Conservation (phyloP, 441 rosid genomes). For the Melastoma candidum region DNA sequence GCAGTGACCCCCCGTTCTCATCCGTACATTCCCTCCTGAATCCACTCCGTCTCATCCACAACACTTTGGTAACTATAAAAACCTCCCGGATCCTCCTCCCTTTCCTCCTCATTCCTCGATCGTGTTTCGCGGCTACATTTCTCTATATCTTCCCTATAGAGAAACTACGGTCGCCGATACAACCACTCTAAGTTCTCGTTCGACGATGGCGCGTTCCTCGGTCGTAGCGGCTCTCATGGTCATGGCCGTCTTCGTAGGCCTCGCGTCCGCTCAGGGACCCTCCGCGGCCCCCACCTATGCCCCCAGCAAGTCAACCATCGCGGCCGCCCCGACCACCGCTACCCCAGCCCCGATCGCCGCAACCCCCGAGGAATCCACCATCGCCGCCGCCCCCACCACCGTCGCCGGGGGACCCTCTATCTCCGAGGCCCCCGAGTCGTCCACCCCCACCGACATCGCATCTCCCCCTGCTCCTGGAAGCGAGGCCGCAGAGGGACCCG, state of each 20-base stretch:
- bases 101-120: no score
- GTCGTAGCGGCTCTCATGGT: background rate
- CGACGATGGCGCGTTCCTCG: background rate
- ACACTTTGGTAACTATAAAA: no score
- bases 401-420: no score
- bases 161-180: no score
- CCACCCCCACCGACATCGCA: background rate
- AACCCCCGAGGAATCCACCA: background rate
- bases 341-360: background rate
- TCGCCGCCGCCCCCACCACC: background rate
- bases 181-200: no score
- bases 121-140: no score
- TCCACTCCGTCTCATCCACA: no score
- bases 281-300: background rate
- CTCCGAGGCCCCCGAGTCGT: conserved; percentile 3
- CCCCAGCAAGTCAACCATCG: background rate
- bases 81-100: no score
- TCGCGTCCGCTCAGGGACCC: conserved; percentile 3
- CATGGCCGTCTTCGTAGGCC: background rate
- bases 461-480: conserved; percentile 7
- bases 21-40: no score
- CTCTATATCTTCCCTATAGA: no score
- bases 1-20: no score
- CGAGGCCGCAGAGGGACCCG: conserved; percentile 6
- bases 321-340: background rate